These are phyloP conservation scores for Jackrogersella multiformis DNA, from an alignment of 495 filamentous ascomycete genomes.

Conservation along the genomic window DNA sequence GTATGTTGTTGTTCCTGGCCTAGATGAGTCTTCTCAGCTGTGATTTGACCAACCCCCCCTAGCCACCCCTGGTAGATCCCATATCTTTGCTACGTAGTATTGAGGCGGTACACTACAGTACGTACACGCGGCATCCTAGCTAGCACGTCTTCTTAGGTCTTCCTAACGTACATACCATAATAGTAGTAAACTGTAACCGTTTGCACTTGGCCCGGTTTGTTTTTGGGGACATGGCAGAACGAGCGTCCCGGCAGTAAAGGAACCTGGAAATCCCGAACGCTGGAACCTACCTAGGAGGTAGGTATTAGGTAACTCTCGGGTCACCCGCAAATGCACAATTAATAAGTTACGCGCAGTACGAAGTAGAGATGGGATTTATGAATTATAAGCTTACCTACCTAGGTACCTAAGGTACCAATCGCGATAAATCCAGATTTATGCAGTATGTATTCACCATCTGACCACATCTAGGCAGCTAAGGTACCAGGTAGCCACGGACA, in stretches of 20 bases:
- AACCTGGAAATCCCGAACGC: neutral
- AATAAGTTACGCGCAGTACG: too few species aligned
- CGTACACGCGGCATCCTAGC: slow-evolving; percentile 18
- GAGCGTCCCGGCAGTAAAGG: slow-evolving; percentile 5
- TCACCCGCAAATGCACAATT: neutral
- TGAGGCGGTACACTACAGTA: slow-evolving; percentile 6
- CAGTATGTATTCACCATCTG: too few species aligned
- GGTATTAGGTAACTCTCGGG: too few species aligned
- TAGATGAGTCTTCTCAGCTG: neutral
- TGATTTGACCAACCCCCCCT: neutral
- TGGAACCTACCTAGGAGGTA: too few species aligned
- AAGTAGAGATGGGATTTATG: too few species aligned
- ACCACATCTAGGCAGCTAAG: neutral
- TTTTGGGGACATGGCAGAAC: too few species aligned
- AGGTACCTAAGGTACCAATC: too few species aligned
- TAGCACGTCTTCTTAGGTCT: slow-evolving; percentile 26
- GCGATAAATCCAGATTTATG: too few species aligned
- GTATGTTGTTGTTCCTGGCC: slow-evolving; percentile 5
- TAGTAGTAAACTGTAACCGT: too few species aligned
- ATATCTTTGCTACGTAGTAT: slow-evolving; percentile 15
- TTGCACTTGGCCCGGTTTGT: neutral
- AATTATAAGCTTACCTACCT: too few species aligned
- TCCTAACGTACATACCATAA: too few species aligned
- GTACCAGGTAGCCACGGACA: neutral
- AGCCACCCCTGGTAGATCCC: neutral